phyloP scores from a whole-genome alignment of 1,284 basidiomycete species.

The Boletus mariae region DNA sequence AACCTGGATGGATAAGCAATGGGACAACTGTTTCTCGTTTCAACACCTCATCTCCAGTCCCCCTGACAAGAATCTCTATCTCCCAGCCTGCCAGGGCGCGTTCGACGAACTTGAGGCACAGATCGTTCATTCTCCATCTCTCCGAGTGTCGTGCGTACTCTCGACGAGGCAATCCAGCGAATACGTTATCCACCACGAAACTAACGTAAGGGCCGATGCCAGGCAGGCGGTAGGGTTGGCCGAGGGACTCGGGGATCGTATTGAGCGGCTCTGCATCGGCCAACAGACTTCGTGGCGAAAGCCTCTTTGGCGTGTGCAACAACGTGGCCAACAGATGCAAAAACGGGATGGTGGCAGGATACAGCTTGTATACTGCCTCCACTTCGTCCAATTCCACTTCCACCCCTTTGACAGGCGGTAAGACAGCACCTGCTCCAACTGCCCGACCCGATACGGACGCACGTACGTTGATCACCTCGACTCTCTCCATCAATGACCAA shows the following conservation, averaged over 20 bases:
- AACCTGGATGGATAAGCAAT: slow-evolving; percentile 80
- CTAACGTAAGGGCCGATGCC: slow-evolving; percentile 76
- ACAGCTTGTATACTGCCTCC: slow-evolving; percentile 74
- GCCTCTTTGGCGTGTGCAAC: slow-evolving; percentile 71
- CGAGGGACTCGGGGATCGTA: slow-evolving; percentile 75
- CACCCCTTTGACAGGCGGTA: slow-evolving; percentile 63
- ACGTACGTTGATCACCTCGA: slow-evolving; percentile 80
- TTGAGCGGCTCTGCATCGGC: slow-evolving; percentile 59
- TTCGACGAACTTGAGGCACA: slow-evolving; percentile 84
- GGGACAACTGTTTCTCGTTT: slow-evolving; percentile 52
- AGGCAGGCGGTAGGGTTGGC: slow-evolving; percentile 69
- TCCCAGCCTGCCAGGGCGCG: slow-evolving; percentile 80
- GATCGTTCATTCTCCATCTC: slow-evolving; percentile 84
- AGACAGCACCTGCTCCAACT: slow-evolving; percentile 34
- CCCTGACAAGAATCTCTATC: slow-evolving; percentile 59
- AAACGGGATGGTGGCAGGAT: slow-evolving; percentile 88
- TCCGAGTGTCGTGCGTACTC: slow-evolving; percentile 77
- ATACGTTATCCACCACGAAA: slow-evolving; percentile 89
- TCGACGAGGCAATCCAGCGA: slow-evolving; percentile 65
- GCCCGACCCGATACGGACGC: slow-evolving; percentile 32
- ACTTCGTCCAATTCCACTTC: slow-evolving; percentile 84
- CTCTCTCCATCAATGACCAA: slow-evolving; percentile 80
- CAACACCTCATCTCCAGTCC: slow-evolving; percentile 46
- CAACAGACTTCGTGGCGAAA: slow-evolving; percentile 56
- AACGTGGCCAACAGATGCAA: slow-evolving; percentile 79